Conservation (phyloP, 179 eudicot species). For the Patellifolia procumbens region DNA sequence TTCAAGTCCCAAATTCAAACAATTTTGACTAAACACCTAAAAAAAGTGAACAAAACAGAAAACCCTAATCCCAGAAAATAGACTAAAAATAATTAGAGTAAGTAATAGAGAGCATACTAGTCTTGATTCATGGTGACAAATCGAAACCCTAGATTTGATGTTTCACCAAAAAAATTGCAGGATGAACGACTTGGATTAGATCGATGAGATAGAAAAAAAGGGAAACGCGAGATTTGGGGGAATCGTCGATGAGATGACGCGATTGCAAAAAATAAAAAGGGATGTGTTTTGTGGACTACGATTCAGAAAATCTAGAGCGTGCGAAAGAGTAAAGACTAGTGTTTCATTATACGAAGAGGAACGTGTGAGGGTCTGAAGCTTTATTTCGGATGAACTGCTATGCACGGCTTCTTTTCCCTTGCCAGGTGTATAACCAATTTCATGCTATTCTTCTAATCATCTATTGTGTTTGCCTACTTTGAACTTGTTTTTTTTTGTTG, state of each 20-base stretch:
- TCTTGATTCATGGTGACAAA: conserved; percentile 41
- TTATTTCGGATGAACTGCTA: conserved; percentile 9
- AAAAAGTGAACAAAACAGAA: neutral
- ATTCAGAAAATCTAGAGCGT: neutral
- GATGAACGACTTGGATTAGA: neutral
- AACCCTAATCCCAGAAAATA: neutral
- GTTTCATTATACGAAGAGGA: neutral
- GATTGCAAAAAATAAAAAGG: too few species aligned
- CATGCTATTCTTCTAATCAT: too few species aligned
- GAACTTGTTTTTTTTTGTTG: too few species aligned
- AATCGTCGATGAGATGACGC: neutral
- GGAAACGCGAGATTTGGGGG: neutral
- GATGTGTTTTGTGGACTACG: neutral
- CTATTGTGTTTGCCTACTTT: too few species aligned
- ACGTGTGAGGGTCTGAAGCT: neutral
- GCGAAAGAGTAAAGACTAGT: neutral
- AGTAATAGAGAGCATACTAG: conserved; percentile 31
- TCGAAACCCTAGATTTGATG: conserved; percentile 33
- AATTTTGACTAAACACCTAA: too few species aligned
- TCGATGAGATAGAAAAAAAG: neutral
- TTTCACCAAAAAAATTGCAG: neutral
- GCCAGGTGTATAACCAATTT: conserved; percentile 14
- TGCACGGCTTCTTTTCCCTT: conserved; percentile 24
- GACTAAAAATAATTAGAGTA: neutral
- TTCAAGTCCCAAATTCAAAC: neutral